Base-by-base conservation (phyloP, 108 stramenopile species). In the Chaetoceros tenuissimus region DNA sequence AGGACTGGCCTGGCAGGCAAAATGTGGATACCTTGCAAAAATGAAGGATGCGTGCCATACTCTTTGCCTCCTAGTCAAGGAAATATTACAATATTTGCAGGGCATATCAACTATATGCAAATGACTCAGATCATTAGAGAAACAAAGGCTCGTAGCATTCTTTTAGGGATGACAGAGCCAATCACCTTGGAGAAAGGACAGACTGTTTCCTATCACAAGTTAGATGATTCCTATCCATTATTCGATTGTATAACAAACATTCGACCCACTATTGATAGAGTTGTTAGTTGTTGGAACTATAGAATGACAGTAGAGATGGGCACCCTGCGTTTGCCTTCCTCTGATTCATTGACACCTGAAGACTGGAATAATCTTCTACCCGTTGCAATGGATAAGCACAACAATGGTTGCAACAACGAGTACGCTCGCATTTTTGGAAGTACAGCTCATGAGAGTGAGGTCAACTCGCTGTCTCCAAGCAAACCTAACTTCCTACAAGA, bases 391-490 rank as follows among this genome's bases (percentile, higher is more conserved):
- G 48, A 50, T 57, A 8, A 50, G 3, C 50, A 25, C 50, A 49
- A 45, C 21, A 31, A 48, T 44, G 64, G 64, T 3, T 64, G 64
- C 55, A 64, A 64, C 48, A 64, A 64, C 23, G 64, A 64, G 25
- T 31, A 57, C 0, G 55, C 57, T 20, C 23, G 64, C 0, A 50
- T 24, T 3, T 49, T 64, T 46, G 55, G 55, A 24, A 50, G 28
- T 22, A 40, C 47, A 13, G 18, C n/a, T 2, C 47, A 57, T 13
- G 64, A 57, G 30, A 57, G 18, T 2, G 30, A 30, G 2, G 25
- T 57, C 27, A 64, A 64, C 19, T 56, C 64, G 2, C 43, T 63
- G 17, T 31, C 55, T 2, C 2, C 47, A 3, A 28, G 34, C 7
- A 24, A 64, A 22, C 64, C 45, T 0, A 27, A 54, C 1, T 49